Percentiles rank a stretch among this genome's conserved stretches.
Conservation (phyloP, 1,284 basidiomycete species). For the Marasmius oreades region DNA sequence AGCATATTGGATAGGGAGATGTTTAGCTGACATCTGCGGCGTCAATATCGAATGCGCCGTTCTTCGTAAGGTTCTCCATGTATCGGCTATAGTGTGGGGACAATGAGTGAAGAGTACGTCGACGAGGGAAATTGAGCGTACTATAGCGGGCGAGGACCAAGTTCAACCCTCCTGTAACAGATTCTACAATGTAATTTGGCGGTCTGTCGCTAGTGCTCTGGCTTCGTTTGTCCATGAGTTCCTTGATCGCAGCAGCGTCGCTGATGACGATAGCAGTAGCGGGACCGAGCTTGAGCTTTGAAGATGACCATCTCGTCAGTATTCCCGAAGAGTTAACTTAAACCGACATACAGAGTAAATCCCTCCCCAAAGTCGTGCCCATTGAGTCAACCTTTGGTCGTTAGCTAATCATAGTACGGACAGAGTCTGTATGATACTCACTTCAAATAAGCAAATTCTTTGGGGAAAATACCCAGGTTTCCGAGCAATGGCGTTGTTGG, state of each 20-base stretch:
- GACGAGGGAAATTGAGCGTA: not conserved
- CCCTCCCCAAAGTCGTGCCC: conserved; percentile 15
- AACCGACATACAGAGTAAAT: conserved; percentile 12
- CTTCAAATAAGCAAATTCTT: conserved; percentile 10
- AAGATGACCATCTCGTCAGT: not conserved
- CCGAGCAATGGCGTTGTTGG: conserved; percentile 13
- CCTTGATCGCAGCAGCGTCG: conserved; percentile 13
- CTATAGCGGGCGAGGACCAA: conserved; percentile 13
- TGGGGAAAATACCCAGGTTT: conserved; percentile 13
- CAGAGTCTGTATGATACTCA: not conserved
- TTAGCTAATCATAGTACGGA: not conserved
- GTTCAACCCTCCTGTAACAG: conserved; percentile 14
- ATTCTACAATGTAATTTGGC: conserved; percentile 9
- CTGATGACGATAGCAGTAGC: conserved; percentile 14
- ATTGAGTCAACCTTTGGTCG: conserved; percentile 11
- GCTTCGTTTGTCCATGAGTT: conserved; percentile 16
- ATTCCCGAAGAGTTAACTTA: not conserved
- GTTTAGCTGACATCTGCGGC: conserved; percentile 20
- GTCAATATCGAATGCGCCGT: conserved; percentile 26
- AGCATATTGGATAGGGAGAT: conserved; percentile 25
- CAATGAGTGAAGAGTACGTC: too few relatives aligned
- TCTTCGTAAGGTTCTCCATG: conserved; percentile 25
- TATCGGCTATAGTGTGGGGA: conserved; percentile 16
- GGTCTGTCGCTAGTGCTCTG: conserved; percentile 12
- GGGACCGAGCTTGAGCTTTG: conserved; percentile 13